Evolutionary conservation across 257 asterid genomes (phyloP).

Genomic region (Verbascum thapsus): DNA sequence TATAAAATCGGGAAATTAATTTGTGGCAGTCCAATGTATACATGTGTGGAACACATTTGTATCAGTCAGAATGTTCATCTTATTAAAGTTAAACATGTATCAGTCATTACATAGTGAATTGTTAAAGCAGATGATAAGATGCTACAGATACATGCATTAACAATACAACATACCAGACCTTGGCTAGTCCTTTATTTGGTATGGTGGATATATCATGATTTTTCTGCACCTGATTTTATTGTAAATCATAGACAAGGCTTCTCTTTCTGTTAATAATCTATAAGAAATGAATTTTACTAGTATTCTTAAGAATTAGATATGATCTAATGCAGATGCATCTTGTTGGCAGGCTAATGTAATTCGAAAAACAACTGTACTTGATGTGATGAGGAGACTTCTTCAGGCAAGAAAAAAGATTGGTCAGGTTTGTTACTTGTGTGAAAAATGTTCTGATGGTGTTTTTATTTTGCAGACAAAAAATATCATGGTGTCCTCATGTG

Average conservation of each 20-base stretch:
- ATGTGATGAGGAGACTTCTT: slow-evolving; percentile 99
- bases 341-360: slow-evolving; percentile 88
- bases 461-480: slow-evolving; percentile 75
- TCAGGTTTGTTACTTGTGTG: slow-evolving; percentile 27
- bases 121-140: slow-evolving; percentile 15
- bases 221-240: slow-evolving; percentile 5
- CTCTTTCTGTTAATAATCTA: not conserved
- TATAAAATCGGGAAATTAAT: not conserved
- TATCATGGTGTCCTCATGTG: slow-evolving; percentile 93
- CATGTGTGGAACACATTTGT: not conserved
- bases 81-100: no score
- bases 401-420: slow-evolving; percentile 60
- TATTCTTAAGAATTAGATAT: slow-evolving; percentile 5
- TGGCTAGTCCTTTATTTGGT: not conserved
- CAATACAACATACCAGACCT: not conserved
- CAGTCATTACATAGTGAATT: not conserved
- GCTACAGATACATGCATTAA: not conserved
- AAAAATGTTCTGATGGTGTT: slow-evolving; percentile 28
- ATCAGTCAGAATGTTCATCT: slow-evolving; percentile 1
- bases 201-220: not conserved
- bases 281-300: slow-evolving; percentile 20
- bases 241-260: slow-evolving; percentile 17
- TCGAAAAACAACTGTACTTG: slow-evolving; percentile 95
- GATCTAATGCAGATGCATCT: slow-evolving; percentile 31
- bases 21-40: not conserved